A percentile compares a stretch with the other conserved stretches of the same genome.
phyloP scores from a whole-genome alignment of 1,284 basidiomycete genomes.

The Trichosporon asahii region DNA sequence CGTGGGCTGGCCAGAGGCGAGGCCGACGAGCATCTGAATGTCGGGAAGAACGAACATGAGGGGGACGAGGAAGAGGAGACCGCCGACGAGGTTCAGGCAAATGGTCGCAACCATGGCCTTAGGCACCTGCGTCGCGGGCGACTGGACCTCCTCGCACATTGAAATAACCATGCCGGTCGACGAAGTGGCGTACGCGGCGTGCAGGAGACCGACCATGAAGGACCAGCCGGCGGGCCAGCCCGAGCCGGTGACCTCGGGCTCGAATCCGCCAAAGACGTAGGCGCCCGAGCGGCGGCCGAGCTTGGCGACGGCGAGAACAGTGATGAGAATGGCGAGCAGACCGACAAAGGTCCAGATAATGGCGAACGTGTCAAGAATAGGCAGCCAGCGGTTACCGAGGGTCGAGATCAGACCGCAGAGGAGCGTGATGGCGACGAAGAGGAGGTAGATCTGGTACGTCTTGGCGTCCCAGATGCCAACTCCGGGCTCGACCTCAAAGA shows the following conservation, averaged over 20 bases:
- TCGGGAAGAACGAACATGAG: slow-evolving; percentile 53
- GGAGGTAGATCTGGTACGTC: slow-evolving; percentile 28
- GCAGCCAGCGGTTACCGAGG: slow-evolving; percentile 41
- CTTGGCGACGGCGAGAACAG: slow-evolving; percentile 48
- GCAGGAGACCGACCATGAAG: slow-evolving; percentile 44
- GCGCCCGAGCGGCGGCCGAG: slow-evolving; percentile 37
- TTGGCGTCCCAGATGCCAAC: slow-evolving; percentile 18
- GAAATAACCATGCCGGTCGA: slow-evolving; percentile 47
- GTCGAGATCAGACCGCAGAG: slow-evolving; percentile 29
- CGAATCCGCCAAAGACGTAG: slow-evolving; percentile 32
- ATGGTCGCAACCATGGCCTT: slow-evolving; percentile 38
- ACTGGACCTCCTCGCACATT: slow-evolving; percentile 50
- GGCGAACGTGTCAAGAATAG: slow-evolving; percentile 37
- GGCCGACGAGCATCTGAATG: slow-evolving; percentile 43
- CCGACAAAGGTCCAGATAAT: slow-evolving; percentile 34
- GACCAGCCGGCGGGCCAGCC: slow-evolving; percentile 24
- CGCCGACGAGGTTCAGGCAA: slow-evolving; percentile 31
- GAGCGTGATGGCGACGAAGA: slow-evolving; percentile 20
- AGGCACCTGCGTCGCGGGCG: slow-evolving; percentile 46
- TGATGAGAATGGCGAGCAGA: slow-evolving; percentile 25
- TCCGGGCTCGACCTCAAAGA: slow-evolving; percentile 23
- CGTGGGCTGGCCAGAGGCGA: slow-evolving; percentile 51
- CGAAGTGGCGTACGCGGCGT: slow-evolving; percentile 42
- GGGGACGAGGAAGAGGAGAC: slow-evolving; percentile 48
- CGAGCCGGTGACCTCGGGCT: slow-evolving; percentile 15